Evolutionary conservation across 2,329 filamentous ascomycete genomes (phyloP), one percentile per base, ranked within the genome.

Genomic region (Colletotrichum sp.): DNA sequence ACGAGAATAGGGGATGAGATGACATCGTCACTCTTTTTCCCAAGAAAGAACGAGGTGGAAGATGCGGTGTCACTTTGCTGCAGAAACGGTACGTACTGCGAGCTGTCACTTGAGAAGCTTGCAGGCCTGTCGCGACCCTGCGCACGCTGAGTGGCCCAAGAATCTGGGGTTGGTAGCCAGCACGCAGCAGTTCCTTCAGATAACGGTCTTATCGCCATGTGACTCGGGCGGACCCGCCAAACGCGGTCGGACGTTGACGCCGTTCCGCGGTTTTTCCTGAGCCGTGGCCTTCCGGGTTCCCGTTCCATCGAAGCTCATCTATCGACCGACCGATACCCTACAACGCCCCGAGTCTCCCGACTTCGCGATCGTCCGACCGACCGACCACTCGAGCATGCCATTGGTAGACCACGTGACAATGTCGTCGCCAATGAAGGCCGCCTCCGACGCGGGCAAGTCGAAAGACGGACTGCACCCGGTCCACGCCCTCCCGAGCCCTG

Each of bases 381-480:
- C 30, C 64, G 60, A 71, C 24, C 39, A 59, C 70, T 55, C 64
- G 69, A 67, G 68, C 65, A 85, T 84, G 83, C 81, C 82, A 75
- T 78, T 83, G 74, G 77, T 84, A 74, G 84, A 86, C 69, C 79
- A 82, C 39, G 79, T 83, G 75, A 84, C 82, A 72, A 88, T 88
- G 86, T 79, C 84, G 66, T 59, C 74, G 21, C 64, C 81, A 72
- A 73, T 79, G 71, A 84, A 82, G 77, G 80, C 80, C 63, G 79
- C 79, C 52, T 76, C 82, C 72, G 82, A 82, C 67, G 78, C 79
- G 30, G 70, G 72, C 48, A 84, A 84, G 67, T 32, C 79, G 67
- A 83, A 82, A 61, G 66, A 77, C n/a, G 77, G 79, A 13, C 81
- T 86, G 21, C 82, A 84, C 24, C 83, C 87, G 4, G 80, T 89